These are phyloP conservation scores for Boletus rubescentipes DNA, from an alignment of 768 basidiomycete species.

Conservation along the genomic window DNA sequence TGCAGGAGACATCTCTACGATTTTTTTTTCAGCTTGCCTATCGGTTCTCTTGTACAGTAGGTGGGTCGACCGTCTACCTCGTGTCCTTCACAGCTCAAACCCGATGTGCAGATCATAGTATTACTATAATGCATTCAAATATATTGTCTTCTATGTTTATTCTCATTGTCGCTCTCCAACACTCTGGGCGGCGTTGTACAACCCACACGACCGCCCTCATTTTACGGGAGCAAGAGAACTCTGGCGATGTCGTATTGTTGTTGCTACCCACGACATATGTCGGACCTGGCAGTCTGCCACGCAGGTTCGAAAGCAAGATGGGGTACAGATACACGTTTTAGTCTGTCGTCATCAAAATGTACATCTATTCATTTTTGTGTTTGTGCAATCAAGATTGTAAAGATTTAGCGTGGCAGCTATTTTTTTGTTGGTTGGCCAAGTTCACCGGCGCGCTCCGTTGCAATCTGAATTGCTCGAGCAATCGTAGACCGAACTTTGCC, in stretches of 20 bases:
- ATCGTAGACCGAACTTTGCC: conserved; percentile 92
- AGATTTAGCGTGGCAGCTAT: conserved; percentile 18
- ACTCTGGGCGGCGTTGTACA: conserved; percentile 85
- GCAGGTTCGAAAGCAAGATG: conserved; percentile 38
- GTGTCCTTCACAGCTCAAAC: not conserved
- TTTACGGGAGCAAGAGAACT: conserved; percentile 85
- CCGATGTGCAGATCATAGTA: not conserved
- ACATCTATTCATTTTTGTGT: not conserved
- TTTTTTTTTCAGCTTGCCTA: not conserved
- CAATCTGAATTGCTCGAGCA: conserved; percentile 91
- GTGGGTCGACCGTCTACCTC: conserved; percentile 14
- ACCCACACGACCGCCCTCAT: conserved; percentile 87
- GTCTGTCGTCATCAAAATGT: not conserved
- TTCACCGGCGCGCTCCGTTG: conserved; percentile 85
- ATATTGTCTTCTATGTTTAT: not conserved
- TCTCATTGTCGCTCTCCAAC: conserved; percentile 70
- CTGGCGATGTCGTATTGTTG: conserved; percentile 24
- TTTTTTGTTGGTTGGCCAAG: conserved; percentile 71
- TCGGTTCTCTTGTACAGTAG: conserved; percentile 1
- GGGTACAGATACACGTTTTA: conserved; percentile 27
- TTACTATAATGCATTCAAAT: not conserved
- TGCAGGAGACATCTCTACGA: conserved; percentile 39
- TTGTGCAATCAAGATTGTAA: not conserved
- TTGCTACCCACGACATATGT: conserved; percentile 37
- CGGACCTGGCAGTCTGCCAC: conserved; percentile 28